phyloP scores from a whole-genome alignment of 1,284 basidiomycete species.

The Ceratobasidium sp. region DNA sequence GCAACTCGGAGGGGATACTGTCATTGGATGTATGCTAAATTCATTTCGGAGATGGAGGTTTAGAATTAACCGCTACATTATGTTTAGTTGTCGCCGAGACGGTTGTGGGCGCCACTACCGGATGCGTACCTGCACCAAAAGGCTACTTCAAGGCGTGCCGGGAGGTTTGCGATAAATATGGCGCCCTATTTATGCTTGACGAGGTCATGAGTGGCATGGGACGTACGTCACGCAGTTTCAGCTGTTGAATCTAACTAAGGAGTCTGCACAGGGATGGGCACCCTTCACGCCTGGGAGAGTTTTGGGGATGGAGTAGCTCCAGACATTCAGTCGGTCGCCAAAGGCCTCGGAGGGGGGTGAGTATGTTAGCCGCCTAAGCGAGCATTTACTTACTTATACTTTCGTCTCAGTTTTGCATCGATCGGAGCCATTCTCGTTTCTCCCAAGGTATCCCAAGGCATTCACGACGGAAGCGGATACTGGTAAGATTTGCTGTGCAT shows the following conservation, averaged over 20 bases:
- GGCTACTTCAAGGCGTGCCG: slow-evolving; percentile 88
- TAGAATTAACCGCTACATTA: slow-evolving; percentile 13
- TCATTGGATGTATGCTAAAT: slow-evolving; percentile 75
- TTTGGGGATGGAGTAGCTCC: slow-evolving; percentile 81
- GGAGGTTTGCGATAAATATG: slow-evolving; percentile 87
- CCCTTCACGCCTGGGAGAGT: slow-evolving; percentile 86
- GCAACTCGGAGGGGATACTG: slow-evolving; percentile 82
- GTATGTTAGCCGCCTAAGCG: slow-evolving; percentile 50
- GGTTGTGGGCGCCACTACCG: slow-evolving; percentile 86
- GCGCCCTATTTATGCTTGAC: slow-evolving; percentile 87
- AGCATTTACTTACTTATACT: slow-evolving; percentile 24
- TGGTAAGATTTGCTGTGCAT: slow-evolving; percentile 60
- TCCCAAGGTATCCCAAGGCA: slow-evolving; percentile 76
- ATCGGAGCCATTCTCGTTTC: slow-evolving; percentile 85
- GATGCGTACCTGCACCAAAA: slow-evolving; percentile 78
- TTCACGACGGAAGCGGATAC: slow-evolving; percentile 74
- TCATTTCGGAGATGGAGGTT: slow-evolving; percentile 33
- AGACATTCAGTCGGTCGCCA: slow-evolving; percentile 87
- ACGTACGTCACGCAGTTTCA: slow-evolving; percentile 62
- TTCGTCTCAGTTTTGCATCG: slow-evolving; percentile 75
- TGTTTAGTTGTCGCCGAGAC: slow-evolving; percentile 81
- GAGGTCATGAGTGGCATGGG: slow-evolving; percentile 92
- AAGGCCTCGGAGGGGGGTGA: slow-evolving; percentile 88
- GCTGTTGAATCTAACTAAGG: neutral
- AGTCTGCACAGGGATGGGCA: slow-evolving; percentile 75